phyloP scores from a whole-genome alignment of 345 rosid genomes.

The Bruguiera gymnorhiza region DNA sequence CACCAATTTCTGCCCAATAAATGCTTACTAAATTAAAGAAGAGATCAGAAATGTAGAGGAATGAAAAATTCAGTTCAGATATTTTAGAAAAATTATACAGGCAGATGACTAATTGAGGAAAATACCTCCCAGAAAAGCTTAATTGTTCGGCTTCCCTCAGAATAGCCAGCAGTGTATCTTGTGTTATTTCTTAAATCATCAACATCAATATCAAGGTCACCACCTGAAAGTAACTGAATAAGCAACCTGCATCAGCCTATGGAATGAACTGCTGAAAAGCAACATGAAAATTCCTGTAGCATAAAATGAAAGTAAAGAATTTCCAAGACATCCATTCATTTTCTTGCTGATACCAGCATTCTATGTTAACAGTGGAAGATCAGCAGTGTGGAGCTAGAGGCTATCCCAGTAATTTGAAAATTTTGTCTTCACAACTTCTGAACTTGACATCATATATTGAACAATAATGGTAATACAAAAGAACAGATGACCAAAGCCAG shows the following conservation, averaged over 20 bases:
- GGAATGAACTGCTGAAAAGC: neutral
- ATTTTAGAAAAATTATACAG: neutral
- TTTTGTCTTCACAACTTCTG: neutral
- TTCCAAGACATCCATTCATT: too few species aligned
- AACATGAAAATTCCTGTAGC: slow-evolving; percentile 1
- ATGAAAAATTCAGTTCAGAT: neutral
- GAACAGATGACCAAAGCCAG: neutral
- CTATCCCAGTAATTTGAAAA: too few species aligned
- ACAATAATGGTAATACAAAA: neutral
- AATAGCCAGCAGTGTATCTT: slow-evolving; percentile 86
- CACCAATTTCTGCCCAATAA: neutral
- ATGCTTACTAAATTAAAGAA: neutral
- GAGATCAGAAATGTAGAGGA: neutral
- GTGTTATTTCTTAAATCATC: slow-evolving; percentile 78
- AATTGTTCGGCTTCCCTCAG: slow-evolving; percentile 78
- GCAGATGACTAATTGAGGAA: neutral
- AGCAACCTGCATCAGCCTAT: slow-evolving; percentile 13
- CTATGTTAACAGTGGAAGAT: neutral
- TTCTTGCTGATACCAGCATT: neutral
- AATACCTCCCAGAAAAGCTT: slow-evolving; percentile 96
- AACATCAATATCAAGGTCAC: slow-evolving; percentile 84
- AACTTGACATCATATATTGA: neutral
- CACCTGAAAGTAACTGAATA: slow-evolving; percentile 91
- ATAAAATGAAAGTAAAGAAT: neutral
- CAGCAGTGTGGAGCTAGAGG: too few species aligned